These are phyloP conservation scores for Cladochytrium replicatum DNA, from an alignment of 192 early-diverging fungal genomes.

Conservation along the genomic window DNA sequence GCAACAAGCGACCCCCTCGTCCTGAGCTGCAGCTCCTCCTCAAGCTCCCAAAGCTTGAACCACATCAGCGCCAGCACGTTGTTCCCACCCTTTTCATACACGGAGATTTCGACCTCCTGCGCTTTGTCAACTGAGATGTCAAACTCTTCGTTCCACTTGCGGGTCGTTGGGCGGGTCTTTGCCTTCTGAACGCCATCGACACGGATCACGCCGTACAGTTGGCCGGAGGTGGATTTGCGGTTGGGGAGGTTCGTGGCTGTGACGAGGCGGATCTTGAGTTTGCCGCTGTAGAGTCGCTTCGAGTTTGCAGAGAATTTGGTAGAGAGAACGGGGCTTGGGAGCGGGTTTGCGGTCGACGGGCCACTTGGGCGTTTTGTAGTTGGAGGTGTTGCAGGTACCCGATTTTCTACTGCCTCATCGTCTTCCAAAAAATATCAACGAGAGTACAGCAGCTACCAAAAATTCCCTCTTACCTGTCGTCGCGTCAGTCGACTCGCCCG, in stretches of 20 bases:
- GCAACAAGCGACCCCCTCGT: neutral
- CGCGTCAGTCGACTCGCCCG: neutral
- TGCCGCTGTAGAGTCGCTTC: too few species aligned
- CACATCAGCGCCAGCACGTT: constrained; percentile 71
- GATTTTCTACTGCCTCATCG: neutral
- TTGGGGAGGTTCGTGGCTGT: constrained; percentile 36
- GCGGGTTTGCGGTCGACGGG: neutral
- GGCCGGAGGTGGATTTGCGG: constrained; percentile 43
- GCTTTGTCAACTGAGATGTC: constrained; percentile 84
- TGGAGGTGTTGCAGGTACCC: too few species aligned
- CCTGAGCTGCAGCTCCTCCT: constrained; percentile 57
- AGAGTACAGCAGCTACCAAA: constrained; percentile 11
- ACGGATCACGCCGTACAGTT: constrained; percentile 68
- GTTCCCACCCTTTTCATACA: constrained; percentile 55
- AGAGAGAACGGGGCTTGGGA: neutral
- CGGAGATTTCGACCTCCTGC: constrained; percentile 78
- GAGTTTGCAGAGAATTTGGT: too few species aligned
- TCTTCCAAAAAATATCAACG: neutral
- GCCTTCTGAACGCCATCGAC: constrained; percentile 64
- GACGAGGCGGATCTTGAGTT: constrained; percentile 25
- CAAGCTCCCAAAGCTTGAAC: constrained; percentile 84
- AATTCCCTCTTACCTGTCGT: neutral
- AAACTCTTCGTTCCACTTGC: constrained; percentile 67
- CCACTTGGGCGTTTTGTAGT: neutral
- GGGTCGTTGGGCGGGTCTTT: constrained; percentile 57